Base-by-base conservation (phyloP, 768 basidiomycete species). In the Lentinula boryana region DNA sequence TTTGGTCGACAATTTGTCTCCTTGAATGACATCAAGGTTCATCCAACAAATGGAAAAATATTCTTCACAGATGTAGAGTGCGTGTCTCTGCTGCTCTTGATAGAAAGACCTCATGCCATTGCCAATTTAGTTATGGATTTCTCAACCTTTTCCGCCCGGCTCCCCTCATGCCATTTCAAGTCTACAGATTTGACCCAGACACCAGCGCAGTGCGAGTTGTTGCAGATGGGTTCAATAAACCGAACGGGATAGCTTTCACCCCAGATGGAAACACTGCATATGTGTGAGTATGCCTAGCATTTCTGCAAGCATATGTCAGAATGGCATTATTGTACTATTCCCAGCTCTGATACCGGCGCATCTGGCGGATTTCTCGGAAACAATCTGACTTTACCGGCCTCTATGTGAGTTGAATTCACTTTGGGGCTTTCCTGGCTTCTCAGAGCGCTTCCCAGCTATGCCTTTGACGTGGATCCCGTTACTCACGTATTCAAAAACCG, bases 1-100 rank as follows among this genome's bases (percentile, higher is more conserved):
- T 88, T 83, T 65, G 90, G 90, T 1, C 76, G 88, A 2, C 89
- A 91, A 64, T 93, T 91, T 74, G 91, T 89, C 71, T 90, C 90
- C 1, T 69, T 93, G 54, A 90, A 92, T 69, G 91, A 94, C 64
- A 77, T 88, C 61, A 91, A 89, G 65, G 75, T 91, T 3, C 85
- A 90, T 56, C 88, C 87, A 1, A 70, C 72, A 4, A 87, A 80
- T 63, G 84, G 84, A 40, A 82, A 82, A 41, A 65, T 92, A 1
- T 91, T 88, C 73, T 91, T 93, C 72, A 92, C 90, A 0, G 90
- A 93, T 66, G 76, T 78, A 15, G 74, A 77, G 83, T 91, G 74
- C 49, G 83, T 78, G 33, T 48, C 44, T 40, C 18, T 43, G 31
- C 18, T 31, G 23, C 49, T 16, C 41, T 50, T 5, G 31, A 23